A percentile compares a stretch with the other conserved stretches of the same genome.
Evolutionary conservation across 768 basidiomycete genomes (phyloP).

Genomic region (Rhodotorula graminis): DNA sequence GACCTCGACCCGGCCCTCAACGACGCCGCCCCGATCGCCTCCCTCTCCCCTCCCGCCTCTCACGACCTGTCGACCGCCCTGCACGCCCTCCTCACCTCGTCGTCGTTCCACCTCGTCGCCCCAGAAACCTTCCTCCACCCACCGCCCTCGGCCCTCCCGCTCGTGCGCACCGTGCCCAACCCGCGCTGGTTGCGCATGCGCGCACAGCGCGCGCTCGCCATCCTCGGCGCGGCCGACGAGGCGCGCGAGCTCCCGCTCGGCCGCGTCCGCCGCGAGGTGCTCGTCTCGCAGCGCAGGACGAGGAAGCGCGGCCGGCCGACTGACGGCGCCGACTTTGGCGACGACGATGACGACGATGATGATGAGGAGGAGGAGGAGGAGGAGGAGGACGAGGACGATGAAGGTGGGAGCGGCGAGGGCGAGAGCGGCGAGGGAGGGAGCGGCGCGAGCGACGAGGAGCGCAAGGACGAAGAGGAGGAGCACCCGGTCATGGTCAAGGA

Average conservation of each 20-base stretch:
- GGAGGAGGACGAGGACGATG: not conserved
- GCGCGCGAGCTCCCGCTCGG: not conserved
- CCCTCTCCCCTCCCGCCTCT: not conserved
- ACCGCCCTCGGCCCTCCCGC: not conserved
- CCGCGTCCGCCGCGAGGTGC: not conserved
- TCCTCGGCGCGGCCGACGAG: not conserved
- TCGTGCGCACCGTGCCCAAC: not conserved
- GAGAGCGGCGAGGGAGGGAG: not conserved
- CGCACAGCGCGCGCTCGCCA: not conserved
- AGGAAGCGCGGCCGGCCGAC: not conserved
- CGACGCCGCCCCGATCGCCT: not conserved
- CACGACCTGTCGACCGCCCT: not conserved
- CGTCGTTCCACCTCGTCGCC: not conserved
- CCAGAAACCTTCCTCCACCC: not conserved
- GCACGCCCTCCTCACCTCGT: not conserved
- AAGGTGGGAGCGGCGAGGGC: not conserved
- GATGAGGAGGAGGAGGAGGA: not conserved
- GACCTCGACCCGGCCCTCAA: not conserved
- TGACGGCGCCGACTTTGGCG: not conserved
- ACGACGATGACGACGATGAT: not conserved
- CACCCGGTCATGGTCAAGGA: not conserved
- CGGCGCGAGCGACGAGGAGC: not conserved
- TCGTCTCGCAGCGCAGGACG: accelerated
- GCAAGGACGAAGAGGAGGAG: not conserved
- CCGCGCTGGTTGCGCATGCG: not conserved